Evolutionary conservation across 1,284 basidiomycete genomes (phyloP).

Genomic region (Vanrija pseudolonga): DNA sequence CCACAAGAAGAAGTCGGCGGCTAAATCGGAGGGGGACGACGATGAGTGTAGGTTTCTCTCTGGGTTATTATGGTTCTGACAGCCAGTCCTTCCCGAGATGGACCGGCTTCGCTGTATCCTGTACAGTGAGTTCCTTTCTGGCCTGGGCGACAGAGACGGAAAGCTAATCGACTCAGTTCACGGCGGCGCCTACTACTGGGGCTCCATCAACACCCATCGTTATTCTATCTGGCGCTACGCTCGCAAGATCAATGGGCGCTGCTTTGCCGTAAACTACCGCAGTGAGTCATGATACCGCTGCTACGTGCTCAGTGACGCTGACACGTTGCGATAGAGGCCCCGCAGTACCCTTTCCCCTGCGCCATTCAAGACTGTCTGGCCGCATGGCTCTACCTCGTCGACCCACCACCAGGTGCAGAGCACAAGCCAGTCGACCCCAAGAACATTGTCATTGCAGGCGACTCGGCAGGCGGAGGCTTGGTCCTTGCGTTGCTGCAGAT

Average conservation of each 20-base stretch:
- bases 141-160: neutral
- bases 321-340: slow-evolving; percentile 54
- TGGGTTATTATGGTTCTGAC: neutral
- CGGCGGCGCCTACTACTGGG: slow-evolving; percentile 58
- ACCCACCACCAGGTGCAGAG: slow-evolving; percentile 64
- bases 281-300: slow-evolving; percentile 23
- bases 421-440: slow-evolving; percentile 77
- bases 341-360: slow-evolving; percentile 96
- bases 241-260: slow-evolving; percentile 81
- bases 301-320: neutral
- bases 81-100: slow-evolving; percentile 61
- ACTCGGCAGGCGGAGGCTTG: slow-evolving; percentile 91
- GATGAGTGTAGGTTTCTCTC: slow-evolving; percentile 21
- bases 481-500: slow-evolving; percentile 80
- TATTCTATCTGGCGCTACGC: slow-evolving; percentile 81
- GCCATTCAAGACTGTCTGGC: slow-evolving; percentile 83
- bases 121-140: slow-evolving; percentile 51
- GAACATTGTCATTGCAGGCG: slow-evolving; percentile 77
- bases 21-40: slow-evolving; percentile 15
- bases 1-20: slow-evolving; percentile 27
- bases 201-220: slow-evolving; percentile 56
- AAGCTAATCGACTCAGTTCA: slow-evolving; percentile 53
- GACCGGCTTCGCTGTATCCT: slow-evolving; percentile 81
- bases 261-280: slow-evolving; percentile 86
- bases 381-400: slow-evolving; percentile 70